A percentile compares a stretch with the other conserved stretches of the same genome.
phyloP scores from a whole-genome alignment of 164 flowering plant species.

The Piper longum region DNA sequence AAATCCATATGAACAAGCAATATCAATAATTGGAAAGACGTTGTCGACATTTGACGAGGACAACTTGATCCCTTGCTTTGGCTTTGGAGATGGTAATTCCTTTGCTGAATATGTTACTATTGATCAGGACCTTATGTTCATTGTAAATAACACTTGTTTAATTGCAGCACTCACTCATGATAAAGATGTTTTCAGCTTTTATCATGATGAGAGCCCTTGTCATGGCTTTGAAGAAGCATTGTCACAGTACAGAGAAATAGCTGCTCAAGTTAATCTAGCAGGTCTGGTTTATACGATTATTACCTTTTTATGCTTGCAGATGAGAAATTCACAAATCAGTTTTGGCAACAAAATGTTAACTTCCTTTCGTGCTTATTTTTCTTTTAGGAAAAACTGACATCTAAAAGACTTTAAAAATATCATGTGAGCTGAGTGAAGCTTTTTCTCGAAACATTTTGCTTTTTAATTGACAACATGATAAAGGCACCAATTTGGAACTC shows the following conservation, averaged over 20 bases:
- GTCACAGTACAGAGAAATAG: slow-evolving; percentile 37
- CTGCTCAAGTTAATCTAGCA: slow-evolving; percentile 40
- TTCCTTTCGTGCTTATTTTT: too few relatives aligned
- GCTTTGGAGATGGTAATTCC: slow-evolving; percentile 13
- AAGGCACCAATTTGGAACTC: too few relatives aligned
- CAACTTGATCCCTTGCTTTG: slow-evolving; percentile 57
- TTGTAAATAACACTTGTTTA: background rate
- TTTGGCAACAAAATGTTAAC: too few relatives aligned
- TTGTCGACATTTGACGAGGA: slow-evolving; percentile 59
- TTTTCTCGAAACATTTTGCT: too few relatives aligned
- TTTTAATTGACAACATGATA: too few relatives aligned
- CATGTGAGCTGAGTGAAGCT: too few relatives aligned
- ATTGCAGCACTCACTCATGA: slow-evolving; percentile 55
- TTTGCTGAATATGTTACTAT: background rate
- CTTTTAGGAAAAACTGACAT: too few relatives aligned
- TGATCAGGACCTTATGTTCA: too few relatives aligned
- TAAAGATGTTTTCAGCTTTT: slow-evolving; percentile 52
- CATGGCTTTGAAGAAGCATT: slow-evolving; percentile 49
- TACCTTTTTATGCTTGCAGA: too few relatives aligned
- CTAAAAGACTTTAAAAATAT: too few relatives aligned
- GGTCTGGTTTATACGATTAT: slow-evolving; percentile 13
- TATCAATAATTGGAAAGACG: slow-evolving; percentile 51
- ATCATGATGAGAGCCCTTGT: slow-evolving; percentile 28
- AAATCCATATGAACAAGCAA: slow-evolving; percentile 63
- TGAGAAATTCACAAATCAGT: too few relatives aligned